Evolutionary conservation across 2,329 filamentous ascomycete species (phyloP).

Genomic region (Harringtonia aguacate): DNA sequence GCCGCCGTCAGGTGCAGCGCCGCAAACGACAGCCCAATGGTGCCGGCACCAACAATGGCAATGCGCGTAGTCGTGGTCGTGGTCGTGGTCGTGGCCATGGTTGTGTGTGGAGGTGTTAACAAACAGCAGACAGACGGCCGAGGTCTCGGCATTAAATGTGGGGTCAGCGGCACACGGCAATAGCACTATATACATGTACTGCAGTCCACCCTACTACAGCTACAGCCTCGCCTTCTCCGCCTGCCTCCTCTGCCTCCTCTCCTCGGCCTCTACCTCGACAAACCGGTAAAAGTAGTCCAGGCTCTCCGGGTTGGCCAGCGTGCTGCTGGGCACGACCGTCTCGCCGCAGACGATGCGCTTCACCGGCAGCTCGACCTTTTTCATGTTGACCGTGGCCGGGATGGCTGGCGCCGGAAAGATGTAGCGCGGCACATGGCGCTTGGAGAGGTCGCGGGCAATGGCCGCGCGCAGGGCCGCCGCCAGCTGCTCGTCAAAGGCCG

Average conservation of each 20-base stretch:
- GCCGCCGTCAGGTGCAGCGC: conserved; percentile 4
- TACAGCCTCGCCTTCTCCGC: too few relatives aligned
- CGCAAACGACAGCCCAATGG: conserved; percentile 9
- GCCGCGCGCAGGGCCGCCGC: conserved; percentile 49
- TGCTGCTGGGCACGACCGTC: conserved; percentile 64
- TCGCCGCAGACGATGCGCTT: conserved; percentile 76
- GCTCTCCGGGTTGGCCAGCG: conserved; percentile 64
- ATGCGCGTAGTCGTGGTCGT: background rate
- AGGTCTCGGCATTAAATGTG: too few relatives aligned
- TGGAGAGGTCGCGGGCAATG: conserved; percentile 56
- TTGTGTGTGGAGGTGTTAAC: too few relatives aligned
- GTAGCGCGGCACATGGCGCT: conserved; percentile 66
- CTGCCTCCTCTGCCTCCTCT: too few relatives aligned
- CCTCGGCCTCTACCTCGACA: conserved; percentile 59
- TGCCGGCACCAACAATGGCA: conserved; percentile 4
- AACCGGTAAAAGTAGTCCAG: conserved; percentile 74
- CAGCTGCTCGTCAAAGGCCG: conserved; percentile 41
- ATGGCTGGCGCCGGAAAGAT: conserved; percentile 75
- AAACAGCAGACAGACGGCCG: too few relatives aligned
- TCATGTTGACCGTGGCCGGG: conserved; percentile 74
- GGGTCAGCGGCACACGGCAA: too few relatives aligned
- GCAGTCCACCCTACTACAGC: too few relatives aligned
- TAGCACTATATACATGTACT: too few relatives aligned
- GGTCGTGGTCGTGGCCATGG: background rate
- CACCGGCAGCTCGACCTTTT: conserved; percentile 76